phyloP scores from a whole-genome alignment of 1,284 basidiomycete genomes.

The Rhodotorula mucilaginosa region DNA sequence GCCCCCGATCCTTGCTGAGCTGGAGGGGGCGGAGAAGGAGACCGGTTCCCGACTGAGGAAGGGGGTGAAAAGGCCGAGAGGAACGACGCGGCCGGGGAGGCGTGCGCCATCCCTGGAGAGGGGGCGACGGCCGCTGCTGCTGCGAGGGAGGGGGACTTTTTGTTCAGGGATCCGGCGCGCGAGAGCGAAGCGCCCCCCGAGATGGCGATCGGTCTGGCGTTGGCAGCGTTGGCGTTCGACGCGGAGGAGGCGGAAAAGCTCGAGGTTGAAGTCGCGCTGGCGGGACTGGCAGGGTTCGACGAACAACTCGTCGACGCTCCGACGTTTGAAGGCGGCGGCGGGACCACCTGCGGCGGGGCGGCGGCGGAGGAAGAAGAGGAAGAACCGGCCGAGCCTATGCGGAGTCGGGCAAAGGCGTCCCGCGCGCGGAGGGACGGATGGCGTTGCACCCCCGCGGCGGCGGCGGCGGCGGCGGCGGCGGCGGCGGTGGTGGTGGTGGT shows the following conservation, averaged over 20 bases:
- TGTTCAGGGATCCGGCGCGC: neutral
- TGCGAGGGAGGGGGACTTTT: neutral
- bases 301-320: neutral
- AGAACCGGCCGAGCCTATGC: constrained; percentile 17
- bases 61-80: constrained; percentile 63
- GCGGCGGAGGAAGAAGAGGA: neutral
- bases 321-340: neutral
- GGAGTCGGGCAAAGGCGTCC: constrained; percentile 24
- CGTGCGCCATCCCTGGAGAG: neutral
- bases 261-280: neutral
- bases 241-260: neutral
- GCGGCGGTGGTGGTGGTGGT: too few species aligned
- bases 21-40: neutral
- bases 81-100: constrained; percentile 75
- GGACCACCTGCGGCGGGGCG: neutral
- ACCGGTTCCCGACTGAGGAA: constrained; percentile 40
- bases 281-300: neutral
- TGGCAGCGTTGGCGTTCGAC: neutral
- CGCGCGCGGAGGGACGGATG: constrained; percentile 17
- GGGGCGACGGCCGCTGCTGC: neutral
- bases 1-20: neutral
- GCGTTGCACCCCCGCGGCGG: neutral
- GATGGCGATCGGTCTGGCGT: too few species aligned
- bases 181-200: neutral
- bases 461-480: too few species aligned